These are phyloP conservation scores for Fragaria nilgerrensis DNA, from an alignment of 306 rosid species.

Conservation along the genomic window DNA sequence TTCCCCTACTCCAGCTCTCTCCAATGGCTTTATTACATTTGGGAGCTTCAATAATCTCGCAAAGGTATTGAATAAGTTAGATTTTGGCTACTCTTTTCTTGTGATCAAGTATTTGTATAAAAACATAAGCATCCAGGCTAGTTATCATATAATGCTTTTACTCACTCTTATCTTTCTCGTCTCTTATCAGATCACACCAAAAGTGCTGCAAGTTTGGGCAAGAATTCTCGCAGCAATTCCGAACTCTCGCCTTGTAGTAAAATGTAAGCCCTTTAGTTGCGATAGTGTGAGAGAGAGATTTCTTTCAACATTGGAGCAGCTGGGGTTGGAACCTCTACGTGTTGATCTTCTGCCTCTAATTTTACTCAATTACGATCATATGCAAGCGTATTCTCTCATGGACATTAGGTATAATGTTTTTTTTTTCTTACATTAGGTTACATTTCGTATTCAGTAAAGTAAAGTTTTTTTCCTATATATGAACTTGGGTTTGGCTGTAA, in stretches of 20 bases:
- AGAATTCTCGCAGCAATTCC: slow-evolving; percentile 87
- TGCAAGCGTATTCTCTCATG: slow-evolving; percentile 99
- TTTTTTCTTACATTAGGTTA: slow-evolving; percentile 10
- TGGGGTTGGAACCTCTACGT: slow-evolving; percentile 89
- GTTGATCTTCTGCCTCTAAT: slow-evolving; percentile 97
- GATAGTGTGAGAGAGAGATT: slow-evolving; percentile 92
- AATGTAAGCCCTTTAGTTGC: slow-evolving; percentile 97
- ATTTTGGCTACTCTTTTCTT: slow-evolving; percentile 11
- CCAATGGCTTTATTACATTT: slow-evolving; percentile 92
- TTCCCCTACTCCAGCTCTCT: slow-evolving; percentile 83
- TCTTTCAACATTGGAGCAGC: slow-evolving; percentile 79
- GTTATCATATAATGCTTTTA: slow-evolving; percentile 5
- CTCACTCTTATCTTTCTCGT: slow-evolving; percentile 2
- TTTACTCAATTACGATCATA: slow-evolving; percentile 91
- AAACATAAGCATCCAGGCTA: background rate
- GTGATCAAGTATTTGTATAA: background rate
- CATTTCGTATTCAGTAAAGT: background rate
- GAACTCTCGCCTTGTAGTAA: slow-evolving; percentile 95
- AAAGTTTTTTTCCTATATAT: background rate
- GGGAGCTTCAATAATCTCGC: slow-evolving; percentile 99
- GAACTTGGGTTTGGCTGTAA: background rate
- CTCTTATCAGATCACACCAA: slow-evolving; percentile 77
- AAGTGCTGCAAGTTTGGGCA: slow-evolving; percentile 95
- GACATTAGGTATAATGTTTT: slow-evolving; percentile 76
- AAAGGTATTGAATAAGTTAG: slow-evolving; percentile 56